phyloP scores from a whole-genome alignment of 352 stramenopile species.

The Globisporangium cylindrosporum region DNA sequence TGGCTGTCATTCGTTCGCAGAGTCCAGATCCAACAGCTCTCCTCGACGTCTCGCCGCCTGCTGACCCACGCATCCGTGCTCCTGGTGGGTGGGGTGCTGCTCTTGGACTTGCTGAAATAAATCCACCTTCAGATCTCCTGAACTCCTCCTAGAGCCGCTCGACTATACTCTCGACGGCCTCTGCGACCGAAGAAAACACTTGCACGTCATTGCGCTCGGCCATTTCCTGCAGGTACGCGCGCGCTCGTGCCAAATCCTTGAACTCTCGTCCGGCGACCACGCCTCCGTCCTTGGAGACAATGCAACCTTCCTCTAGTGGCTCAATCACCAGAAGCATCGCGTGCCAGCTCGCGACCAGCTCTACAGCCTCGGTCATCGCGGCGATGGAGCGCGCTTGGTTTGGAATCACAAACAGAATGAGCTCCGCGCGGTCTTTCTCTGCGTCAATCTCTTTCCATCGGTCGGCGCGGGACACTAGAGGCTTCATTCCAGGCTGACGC shows the following conservation, averaged over 20 bases:
- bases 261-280: conserved; percentile 60
- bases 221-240: conserved; percentile 83
- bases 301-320: conserved; percentile 56
- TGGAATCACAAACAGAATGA: conserved; percentile 84
- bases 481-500: conserved; percentile 28
- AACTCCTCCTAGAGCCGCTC: conserved; percentile 34
- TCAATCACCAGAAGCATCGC: conserved; percentile 81
- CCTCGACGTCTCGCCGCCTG: background rate
- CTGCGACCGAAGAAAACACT: conserved; percentile 63
- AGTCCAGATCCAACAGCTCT: background rate
- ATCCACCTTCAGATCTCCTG: background rate
- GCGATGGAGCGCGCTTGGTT: conserved; percentile 70
- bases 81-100: background rate
- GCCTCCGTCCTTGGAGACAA: conserved; percentile 44
- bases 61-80: background rate
- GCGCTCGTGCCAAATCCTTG: conserved; percentile 75
- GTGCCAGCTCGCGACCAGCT: conserved; percentile 66
- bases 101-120: background rate
- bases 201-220: conserved; percentile 75
- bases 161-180: conserved; percentile 65
- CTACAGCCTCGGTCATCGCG: conserved; percentile 79
- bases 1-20: background rate
- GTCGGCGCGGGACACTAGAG: conserved; percentile 26
- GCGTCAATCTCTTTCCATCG: conserved; percentile 58
- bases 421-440: conserved; percentile 61